These are phyloP conservation scores for Solanum medicagineum DNA, from an alignment of 257 asterid species.

Conservation along the genomic window DNA sequence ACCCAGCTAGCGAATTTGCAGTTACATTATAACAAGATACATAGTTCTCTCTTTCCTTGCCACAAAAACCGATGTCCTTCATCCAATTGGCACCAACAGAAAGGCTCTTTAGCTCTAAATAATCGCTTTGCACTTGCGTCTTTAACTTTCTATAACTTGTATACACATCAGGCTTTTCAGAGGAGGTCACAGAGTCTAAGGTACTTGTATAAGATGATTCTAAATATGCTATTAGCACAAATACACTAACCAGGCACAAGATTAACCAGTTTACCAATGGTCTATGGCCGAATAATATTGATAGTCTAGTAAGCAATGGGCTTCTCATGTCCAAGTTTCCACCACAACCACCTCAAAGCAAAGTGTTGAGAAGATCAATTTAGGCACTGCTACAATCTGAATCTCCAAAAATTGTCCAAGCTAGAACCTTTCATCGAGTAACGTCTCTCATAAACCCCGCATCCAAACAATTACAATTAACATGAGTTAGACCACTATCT, in stretches of 20 bases:
- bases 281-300: conserved; percentile 46
- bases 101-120: conserved; percentile 43
- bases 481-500: conserved; percentile 15
- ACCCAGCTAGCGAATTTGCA: conserved; percentile 61
- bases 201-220: conserved; percentile 51
- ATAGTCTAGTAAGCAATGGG: conserved; percentile 53
- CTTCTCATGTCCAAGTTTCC: conserved; percentile 77
- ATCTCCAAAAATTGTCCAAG: conserved; percentile 23
- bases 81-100: conserved; percentile 27
- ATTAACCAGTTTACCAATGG: conserved; percentile 68
- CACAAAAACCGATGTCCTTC: conserved; percentile 58
- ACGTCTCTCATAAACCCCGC: conserved; percentile 16
- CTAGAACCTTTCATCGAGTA: conserved; percentile 25
- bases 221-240: conserved; percentile 45
- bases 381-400: conserved; percentile 26
- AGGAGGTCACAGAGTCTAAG: conserved; percentile 37
- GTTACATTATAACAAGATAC: conserved; percentile 90
- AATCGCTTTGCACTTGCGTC: conserved; percentile 52
- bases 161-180: conserved; percentile 32
- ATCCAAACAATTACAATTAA: conserved; percentile 25
- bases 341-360: conserved; percentile 9
- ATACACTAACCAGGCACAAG: conserved; percentile 44
- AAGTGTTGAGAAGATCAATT: conserved; percentile 1
- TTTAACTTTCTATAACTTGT: conserved; percentile 56
- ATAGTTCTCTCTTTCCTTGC: conserved; percentile 72